Conservation (phyloP, 805 yeast species). For the Metschnikowia orientalis region DNA sequence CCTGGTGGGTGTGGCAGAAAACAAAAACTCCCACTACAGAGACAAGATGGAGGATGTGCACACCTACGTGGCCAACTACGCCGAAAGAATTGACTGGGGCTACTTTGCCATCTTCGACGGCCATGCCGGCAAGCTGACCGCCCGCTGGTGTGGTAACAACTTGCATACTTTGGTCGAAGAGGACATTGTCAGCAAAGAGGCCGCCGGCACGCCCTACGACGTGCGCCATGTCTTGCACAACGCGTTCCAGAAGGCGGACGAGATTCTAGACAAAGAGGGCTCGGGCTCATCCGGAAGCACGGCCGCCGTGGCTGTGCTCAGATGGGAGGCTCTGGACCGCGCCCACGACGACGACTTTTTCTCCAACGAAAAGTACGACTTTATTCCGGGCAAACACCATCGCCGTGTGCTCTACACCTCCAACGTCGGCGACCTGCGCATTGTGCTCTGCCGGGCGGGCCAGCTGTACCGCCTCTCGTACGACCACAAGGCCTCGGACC, state of each 20-base stretch:
- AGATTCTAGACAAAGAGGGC: constrained; percentile 52
- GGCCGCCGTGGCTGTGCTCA: constrained; percentile 85
- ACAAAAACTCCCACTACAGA: constrained; percentile 73
- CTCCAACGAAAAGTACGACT: constrained; percentile 37
- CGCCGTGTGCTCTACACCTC: constrained; percentile 84
- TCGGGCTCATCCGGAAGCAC: constrained; percentile 86
- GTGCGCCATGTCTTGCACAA: constrained; percentile 62
- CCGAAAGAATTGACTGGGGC: constrained; percentile 89
- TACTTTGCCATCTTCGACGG: constrained; percentile 96
- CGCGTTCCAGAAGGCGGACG: constrained; percentile 74
- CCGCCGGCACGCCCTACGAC: constrained; percentile 33
- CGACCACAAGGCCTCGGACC: constrained; percentile 90
- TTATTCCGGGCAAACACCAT: constrained; percentile 45
- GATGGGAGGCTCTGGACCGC: constrained; percentile 65
- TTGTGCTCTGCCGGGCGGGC: constrained; percentile 73
- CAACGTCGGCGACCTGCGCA: constrained; percentile 90
- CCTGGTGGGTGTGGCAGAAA: constrained; percentile 88
- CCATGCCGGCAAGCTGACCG: constrained; percentile 91
- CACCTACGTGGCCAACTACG: constrained; percentile 86
- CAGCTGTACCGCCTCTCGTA: constrained; percentile 76
- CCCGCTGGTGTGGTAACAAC: constrained; percentile 91
- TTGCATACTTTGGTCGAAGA: constrained; percentile 67
- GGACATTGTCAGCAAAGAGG: constrained; percentile 36
- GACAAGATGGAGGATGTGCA: constrained; percentile 96
- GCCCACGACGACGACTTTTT: constrained; percentile 1